These are phyloP conservation scores for Saccharomycopsis sp. DNA, from an alignment of 805 yeast genomes.

Conservation along the genomic window DNA sequence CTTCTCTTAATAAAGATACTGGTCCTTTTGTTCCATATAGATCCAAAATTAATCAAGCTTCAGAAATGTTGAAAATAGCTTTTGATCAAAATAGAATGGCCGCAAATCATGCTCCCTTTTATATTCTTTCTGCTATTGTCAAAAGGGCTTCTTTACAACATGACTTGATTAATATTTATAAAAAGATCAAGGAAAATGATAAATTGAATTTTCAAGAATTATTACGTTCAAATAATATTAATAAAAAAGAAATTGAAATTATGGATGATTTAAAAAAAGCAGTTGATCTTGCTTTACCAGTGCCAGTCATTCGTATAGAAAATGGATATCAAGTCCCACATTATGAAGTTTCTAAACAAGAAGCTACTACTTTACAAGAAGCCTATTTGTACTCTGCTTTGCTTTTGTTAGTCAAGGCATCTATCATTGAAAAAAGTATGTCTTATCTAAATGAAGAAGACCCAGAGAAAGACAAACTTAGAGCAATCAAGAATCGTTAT, in stretches of 20 bases:
- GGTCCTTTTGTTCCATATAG: too few relatives aligned
- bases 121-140: too few relatives aligned
- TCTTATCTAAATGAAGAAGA: neutral
- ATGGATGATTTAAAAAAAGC: neutral
- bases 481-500: neutral
- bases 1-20: too few relatives aligned
- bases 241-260: neutral
- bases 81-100: too few relatives aligned
- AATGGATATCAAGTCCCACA: neutral
- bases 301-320: neutral
- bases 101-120: too few relatives aligned
- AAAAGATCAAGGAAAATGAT: too few relatives aligned
- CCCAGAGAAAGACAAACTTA: neutral
- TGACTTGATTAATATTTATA: too few relatives aligned
- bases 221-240: neutral
- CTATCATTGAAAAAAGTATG: conserved; percentile 1
- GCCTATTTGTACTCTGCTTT: conserved; percentile 8
- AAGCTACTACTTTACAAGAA: conserved; percentile 6
- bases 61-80: too few relatives aligned
- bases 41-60: too few relatives aligned
- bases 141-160: too few relatives aligned
- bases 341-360: conserved; percentile 6
- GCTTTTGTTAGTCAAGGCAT: conserved; percentile 7
- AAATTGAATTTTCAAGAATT: too few relatives aligned
- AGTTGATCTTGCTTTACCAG: conserved; percentile 8